Evolutionary conservation across 1,139 yeast species (phyloP).

Genomic region (Pichiaceae sp.): DNA sequence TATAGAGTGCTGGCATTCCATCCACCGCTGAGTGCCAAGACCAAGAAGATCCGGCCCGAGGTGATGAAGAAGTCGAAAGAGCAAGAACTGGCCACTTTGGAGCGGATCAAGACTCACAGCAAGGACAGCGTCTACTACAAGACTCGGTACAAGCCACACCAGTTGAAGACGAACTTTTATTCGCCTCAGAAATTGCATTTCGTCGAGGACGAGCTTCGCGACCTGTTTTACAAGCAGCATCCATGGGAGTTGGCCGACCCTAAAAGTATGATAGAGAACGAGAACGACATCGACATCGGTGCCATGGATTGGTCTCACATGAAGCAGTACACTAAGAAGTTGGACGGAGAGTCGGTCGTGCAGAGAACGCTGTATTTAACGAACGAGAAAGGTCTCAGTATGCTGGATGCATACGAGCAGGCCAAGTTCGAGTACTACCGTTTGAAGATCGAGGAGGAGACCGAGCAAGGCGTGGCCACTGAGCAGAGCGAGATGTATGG

Average conservation of each 20-base stretch:
- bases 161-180: conserved; percentile 29
- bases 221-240: conserved; percentile 80
- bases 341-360: conserved; percentile 92
- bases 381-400: conserved; percentile 25
- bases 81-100: conserved; percentile 9
- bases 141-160: conserved; percentile 37
- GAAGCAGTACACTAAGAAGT: conserved; percentile 60
- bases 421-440: conserved; percentile 86
- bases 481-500: conserved; percentile 90
- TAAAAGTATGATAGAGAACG: conserved; percentile 71
- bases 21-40: conserved; percentile 65
- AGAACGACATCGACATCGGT: conserved; percentile 42
- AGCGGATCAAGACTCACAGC: conserved; percentile 5
- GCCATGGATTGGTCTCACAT: conserved; percentile 70
- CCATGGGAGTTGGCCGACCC: conserved; percentile 99
- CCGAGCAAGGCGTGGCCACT: conserved; percentile 60
- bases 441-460: conserved; percentile 76
- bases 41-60: conserved; percentile 20
- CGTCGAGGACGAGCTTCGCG: conserved; percentile 77
- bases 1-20: conserved; percentile 69
- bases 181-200: conserved; percentile 57
- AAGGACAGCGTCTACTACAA: conserved; percentile 29
- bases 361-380: conserved; percentile 77
- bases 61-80: conserved; percentile 13
- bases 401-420: conserved; percentile 66